Evolutionary conservation across 345 rosid species (phyloP).

Genomic region (Eucalyptus marginata): DNA sequence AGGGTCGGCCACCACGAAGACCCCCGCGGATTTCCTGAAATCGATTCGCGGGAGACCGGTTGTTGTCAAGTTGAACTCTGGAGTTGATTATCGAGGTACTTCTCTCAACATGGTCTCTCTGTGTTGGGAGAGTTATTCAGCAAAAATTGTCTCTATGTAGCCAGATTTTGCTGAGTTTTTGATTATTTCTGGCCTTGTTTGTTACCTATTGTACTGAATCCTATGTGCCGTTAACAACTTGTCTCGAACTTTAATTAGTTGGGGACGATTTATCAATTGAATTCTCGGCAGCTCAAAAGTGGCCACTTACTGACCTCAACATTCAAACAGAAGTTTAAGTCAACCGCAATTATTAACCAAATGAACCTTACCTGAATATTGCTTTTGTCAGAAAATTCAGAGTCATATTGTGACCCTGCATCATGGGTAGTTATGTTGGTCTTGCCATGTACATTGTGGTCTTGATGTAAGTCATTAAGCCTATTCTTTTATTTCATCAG

Average conservation of each 20-base stretch:
- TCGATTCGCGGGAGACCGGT: constrained; percentile 92
- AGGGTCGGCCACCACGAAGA: constrained; percentile 21
- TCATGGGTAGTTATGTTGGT: not conserved
- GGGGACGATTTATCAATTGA: not conserved
- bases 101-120: not conserved
- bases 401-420: not conserved
- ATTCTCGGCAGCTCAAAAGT: not conserved
- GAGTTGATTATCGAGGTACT: constrained; percentile 82
- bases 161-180: not conserved
- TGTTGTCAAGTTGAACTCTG: constrained; percentile 87
- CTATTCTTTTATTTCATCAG: not conserved
- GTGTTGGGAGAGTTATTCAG: not conserved
- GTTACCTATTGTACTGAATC: not conserved
- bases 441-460: not conserved
- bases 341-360: not conserved
- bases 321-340: not conserved
- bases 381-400: not conserved
- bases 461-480: not conserved
- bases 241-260: not conserved
- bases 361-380: not conserved
- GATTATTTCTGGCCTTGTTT: not conserved
- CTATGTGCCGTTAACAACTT: not conserved
- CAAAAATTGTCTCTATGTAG: not conserved
- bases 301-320: not conserved
- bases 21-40: constrained; percentile 86